Conservation (phyloP, 495 filamentous ascomycete genomes). For the Penicillium longicatenatum region DNA sequence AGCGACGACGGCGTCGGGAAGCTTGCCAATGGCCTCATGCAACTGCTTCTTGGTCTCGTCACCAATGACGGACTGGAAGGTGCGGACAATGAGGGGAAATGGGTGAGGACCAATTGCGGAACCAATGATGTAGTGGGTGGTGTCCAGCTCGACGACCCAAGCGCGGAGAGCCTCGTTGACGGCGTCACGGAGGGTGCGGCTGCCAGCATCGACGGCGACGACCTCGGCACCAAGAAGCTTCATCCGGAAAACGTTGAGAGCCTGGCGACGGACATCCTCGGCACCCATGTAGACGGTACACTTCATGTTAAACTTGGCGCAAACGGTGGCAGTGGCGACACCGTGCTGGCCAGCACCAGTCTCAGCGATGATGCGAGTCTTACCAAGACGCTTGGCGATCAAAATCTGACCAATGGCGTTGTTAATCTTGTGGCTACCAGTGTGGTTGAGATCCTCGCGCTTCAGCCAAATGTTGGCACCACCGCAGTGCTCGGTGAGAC, state of each 20-base stretch:
- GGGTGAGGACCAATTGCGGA: slow-evolving; percentile 94
- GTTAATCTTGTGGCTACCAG: slow-evolving; percentile 90
- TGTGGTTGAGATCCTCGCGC: slow-evolving; percentile 88
- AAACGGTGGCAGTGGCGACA: slow-evolving; percentile 91
- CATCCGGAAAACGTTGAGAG: slow-evolving; percentile 92
- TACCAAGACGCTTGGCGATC: slow-evolving; percentile 77
- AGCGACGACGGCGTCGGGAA: slow-evolving; percentile 94
- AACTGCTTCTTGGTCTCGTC: slow-evolving; percentile 67
- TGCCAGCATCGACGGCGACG: slow-evolving; percentile 81
- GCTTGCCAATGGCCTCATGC: slow-evolving; percentile 55
- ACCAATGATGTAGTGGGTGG: slow-evolving; percentile 93
- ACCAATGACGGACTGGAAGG: slow-evolving; percentile 92
- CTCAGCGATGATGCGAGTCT: slow-evolving; percentile 92
- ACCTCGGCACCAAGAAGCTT: slow-evolving; percentile 86
- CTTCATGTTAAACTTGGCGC: slow-evolving; percentile 91
- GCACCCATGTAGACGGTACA: slow-evolving; percentile 96
- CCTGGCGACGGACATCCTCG: slow-evolving; percentile 89
- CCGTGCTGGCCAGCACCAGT: slow-evolving; percentile 94
- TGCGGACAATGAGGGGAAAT: slow-evolving; percentile 93
- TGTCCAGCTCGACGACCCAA: slow-evolving; percentile 82
- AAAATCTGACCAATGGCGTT: slow-evolving; percentile 90
- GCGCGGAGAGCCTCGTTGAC: slow-evolving; percentile 89
- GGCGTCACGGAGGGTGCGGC: slow-evolving; percentile 81
- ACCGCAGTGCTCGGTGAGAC: slow-evolving; percentile 82
- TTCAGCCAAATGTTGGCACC: slow-evolving; percentile 96